Base-by-base conservation (phyloP, 495 filamentous ascomycete species). In the Aspergillus heteromorphus region DNA sequence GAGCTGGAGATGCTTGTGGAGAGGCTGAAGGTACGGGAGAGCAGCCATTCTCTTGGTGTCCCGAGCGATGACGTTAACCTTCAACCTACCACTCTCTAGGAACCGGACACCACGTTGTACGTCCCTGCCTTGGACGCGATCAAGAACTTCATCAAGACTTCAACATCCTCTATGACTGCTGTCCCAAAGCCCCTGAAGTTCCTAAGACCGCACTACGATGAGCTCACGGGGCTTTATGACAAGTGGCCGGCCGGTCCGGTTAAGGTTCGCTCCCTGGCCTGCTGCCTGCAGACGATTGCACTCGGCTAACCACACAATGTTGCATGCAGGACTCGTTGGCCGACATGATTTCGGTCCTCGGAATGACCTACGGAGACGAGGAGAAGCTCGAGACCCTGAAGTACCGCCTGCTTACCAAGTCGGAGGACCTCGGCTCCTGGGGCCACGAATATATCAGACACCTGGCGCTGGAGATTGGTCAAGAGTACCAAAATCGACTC, bases 1-100 rank as follows among this genome's bases (percentile, higher is more conserved):
- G 95, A 97, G 75, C 88, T 99, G 50, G 93, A 99, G 64, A 97
- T 97, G 95, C 80, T 97, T 27, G 92, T 97, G 11, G 92, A 97
- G 71, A 82, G 95, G 65, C 77, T 99, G 80, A 89, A 87, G 74
- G 92, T 96, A 79, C 53, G 79, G 59, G 36, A 50, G 13, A 40
- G 17, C 48, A 50, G 10, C 45, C n/a, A 36, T 18, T 34, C 36
- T 11, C 31, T 40, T 54, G 23, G 40, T 16, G 6, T 20, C 48
- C 25, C 16, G 38, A 48, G 21, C 49, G 48, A 67, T 56, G 65
- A 65, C 62, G 63, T 60, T 63, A 52, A 65, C 52, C 48, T 23
- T 47, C 43, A 59, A 59, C 49, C 64, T 54, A 59, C 53, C 48
- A 27, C 45, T 54, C 20, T 29, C 10, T 72, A 96, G 89, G 93